Percentiles rank a stretch among this genome's conserved stretches.
Conservation (phyloP, 345 rosid genomes). For the Iberis pinnata region DNA sequence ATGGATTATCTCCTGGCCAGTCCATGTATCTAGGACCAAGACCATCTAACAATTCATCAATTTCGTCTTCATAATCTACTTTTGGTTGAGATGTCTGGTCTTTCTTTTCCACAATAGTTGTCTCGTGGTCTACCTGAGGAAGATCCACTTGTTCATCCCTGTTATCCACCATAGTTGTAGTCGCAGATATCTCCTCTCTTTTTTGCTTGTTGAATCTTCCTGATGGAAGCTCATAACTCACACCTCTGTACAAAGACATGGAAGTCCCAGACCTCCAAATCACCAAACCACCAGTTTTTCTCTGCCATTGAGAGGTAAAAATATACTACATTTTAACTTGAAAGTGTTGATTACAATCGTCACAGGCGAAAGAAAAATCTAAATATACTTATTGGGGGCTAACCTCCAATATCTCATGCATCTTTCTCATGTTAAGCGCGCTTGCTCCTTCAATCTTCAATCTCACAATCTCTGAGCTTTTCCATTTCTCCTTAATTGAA, state of each 20-base stretch:
- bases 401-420: slow-evolving; percentile 93
- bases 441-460: slow-evolving; percentile 81
- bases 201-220: slow-evolving; percentile 44
- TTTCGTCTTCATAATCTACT: slow-evolving; percentile 62
- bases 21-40: slow-evolving; percentile 78
- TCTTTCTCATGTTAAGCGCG: slow-evolving; percentile 84
- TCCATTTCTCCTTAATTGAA: slow-evolving; percentile 69
- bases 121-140: slow-evolving; percentile 27
- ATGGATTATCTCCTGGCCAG: slow-evolving; percentile 72
- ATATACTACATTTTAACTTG: not conserved
- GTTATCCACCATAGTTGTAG: slow-evolving; percentile 20
- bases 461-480: slow-evolving; percentile 64
- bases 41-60: slow-evolving; percentile 56
- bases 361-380: slow-evolving; percentile 13
- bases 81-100: slow-evolving; percentile 30
- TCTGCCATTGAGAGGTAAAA: slow-evolving; percentile 40
- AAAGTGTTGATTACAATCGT: no score
- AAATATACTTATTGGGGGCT: slow-evolving; percentile 11
- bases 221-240: slow-evolving; percentile 66
- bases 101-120: slow-evolving; percentile 25
- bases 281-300: slow-evolving; percentile 90
- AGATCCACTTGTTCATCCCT: slow-evolving; percentile 24
- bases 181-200: slow-evolving; percentile 38
- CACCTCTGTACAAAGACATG: slow-evolving; percentile 76
- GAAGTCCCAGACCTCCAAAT: slow-evolving; percentile 93